Evolutionary conservation across 345 rosid genomes (phyloP), one percentile per base, ranked within the genome.

Genomic region (Lagerstroemia speciosa): DNA sequence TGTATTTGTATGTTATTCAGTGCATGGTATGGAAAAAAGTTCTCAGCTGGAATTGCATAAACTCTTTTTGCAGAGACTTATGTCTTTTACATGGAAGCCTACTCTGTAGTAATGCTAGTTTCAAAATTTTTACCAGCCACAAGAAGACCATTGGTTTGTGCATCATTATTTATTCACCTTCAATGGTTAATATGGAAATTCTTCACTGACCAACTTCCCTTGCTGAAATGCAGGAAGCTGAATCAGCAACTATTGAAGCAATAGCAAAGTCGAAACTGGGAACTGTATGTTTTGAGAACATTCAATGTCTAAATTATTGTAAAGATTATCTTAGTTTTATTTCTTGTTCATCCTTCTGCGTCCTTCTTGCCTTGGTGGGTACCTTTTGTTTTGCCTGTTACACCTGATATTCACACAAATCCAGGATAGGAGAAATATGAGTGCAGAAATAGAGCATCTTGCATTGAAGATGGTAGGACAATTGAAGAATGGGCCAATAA

Each of bases 241-340:
- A 91, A 82, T 81, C 87, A 71, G 93, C 99, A 71, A 89, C 91
- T 38, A 83, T 94, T 76, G 99, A 91, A 78, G 96, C 96, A 71
- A 82, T 79, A 62, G 81, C 90, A 36, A 87, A 87, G 83, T 89
- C 96, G 62, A 94, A 85, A 85, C 77, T 67, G 72, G 95, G 89
- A 85, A 91, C 78, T 84, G 99, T 94, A 89, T 70, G 92, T 62
- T 65, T 64, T 32, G 1, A 37, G 43, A 41, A 32, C n/a, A 45
- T 30, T 58, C 57, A 1, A 0, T 0, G 31, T 66, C 41, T 26
- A 36, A 20, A 64, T 10, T 14, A 0, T 5, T 20, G 40, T 32
- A 19, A n/a, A 22, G 26, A 33, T 64, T 33, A 20, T 63, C 24
- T 33, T 33, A 38, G 10, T 65, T 29, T n/a, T 48, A 48, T 19